Base-by-base conservation (phyloP, 2,329 filamentous ascomycete species). In the Fusarium camptoceras region DNA sequence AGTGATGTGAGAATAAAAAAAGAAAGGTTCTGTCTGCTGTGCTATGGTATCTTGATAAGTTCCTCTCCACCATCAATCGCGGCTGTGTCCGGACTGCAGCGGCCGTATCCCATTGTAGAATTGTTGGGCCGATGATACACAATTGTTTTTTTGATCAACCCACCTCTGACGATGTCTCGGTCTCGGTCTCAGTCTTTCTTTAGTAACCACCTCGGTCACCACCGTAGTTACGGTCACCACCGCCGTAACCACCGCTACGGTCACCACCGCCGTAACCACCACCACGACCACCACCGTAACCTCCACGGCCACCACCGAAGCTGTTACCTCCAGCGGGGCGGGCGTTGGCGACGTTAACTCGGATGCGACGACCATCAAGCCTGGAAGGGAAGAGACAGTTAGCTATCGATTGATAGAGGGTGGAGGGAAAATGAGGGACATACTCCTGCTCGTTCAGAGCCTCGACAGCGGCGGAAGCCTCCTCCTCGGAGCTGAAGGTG, bases 11-110 rank as follows among this genome's bases (percentile, higher is more conserved):
- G 27, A 53, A 27, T 27, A 53, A 41, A 53, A 37, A 41, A 53
- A 53, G 49, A 47, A 53, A 41, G 34, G 34, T 53, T 53, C 49
- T 50, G 48, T 50, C 48, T 50, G 34, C 34, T 53, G 49, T 53
- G 31, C 34, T 53, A 53, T 53, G 49, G 49, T 53, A 53, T 53
- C 49, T 53, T 53, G 49, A 53, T 41, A 28, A 53, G 31, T 53
- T 37, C 49, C 49, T 53, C 34, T 41, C 49, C 49, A 53, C 34
- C 49, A 37, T 53, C 24, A 53, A 53, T 41, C 49, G 37, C 10
- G 44, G 34, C 25, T 25, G 34, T 24, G 27, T 24, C 34, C 34
- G 25, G 49, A 20, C 39, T 41, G 25, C 24, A 53, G 31, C 49
- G 49, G 49, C 49, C 49, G 39, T 37, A 37, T 37, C 34, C 39